Conservation (phyloP, 2,329 filamentous ascomycete genomes). For the Cordyceps farinosa region DNA sequence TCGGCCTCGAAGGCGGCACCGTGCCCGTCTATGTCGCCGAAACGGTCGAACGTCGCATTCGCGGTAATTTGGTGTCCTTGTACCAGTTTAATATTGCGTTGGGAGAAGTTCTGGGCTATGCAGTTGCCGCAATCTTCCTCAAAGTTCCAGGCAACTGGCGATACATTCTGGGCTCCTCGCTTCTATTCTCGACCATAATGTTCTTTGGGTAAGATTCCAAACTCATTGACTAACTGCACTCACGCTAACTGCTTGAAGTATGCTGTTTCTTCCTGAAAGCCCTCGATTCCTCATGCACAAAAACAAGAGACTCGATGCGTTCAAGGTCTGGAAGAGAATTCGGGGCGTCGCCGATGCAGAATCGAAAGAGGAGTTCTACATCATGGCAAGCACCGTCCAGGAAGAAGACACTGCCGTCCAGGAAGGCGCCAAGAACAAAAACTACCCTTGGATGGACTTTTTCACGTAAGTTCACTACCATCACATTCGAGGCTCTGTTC, state of each 20-base stretch:
- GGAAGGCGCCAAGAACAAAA: conserved; percentile 50
- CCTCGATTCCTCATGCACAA: conserved; percentile 70
- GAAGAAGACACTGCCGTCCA: conserved; percentile 52
- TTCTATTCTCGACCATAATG: conserved; percentile 58
- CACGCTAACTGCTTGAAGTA: conserved; percentile 42
- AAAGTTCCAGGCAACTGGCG: conserved; percentile 68
- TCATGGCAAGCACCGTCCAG: conserved; percentile 63
- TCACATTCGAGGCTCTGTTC: neutral
- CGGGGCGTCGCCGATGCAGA: conserved; percentile 56
- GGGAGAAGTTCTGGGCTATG: conserved; percentile 70
- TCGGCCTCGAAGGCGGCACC: conserved; percentile 70
- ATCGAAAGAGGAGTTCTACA: conserved; percentile 65
- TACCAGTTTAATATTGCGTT: conserved; percentile 76
- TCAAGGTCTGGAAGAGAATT: conserved; percentile 69
- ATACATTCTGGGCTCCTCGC: conserved; percentile 68
- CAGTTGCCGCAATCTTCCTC: conserved; percentile 69
- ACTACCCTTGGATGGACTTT: conserved; percentile 70
- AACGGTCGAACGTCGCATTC: conserved; percentile 62
- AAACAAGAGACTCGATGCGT: conserved; percentile 41
- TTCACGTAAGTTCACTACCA: conserved; percentile 46
- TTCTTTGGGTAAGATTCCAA: conserved; percentile 29
- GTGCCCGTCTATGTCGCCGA: conserved; percentile 74
- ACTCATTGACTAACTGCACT: conserved; percentile 48
- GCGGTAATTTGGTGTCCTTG: conserved; percentile 69
- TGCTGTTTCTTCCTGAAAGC: conserved; percentile 68